Conservation (phyloP, 2,329 filamentous ascomycete species). For the Aspergillus oerlinghausenensis region DNA sequence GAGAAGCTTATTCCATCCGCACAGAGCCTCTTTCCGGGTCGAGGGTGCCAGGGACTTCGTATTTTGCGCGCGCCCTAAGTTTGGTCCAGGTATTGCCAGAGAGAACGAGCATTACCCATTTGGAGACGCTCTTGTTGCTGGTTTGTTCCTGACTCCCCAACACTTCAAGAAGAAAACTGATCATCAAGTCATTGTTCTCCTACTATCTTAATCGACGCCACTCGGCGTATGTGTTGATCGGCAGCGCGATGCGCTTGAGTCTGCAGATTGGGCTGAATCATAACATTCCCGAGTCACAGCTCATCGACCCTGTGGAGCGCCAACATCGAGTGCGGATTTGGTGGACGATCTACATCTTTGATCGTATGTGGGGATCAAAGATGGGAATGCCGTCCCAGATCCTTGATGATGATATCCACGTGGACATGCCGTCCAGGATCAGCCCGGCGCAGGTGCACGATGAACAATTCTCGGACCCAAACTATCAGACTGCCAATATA, state of each 20-base stretch:
- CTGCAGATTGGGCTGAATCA: constrained; percentile 44
- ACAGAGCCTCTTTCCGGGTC: constrained; percentile 29
- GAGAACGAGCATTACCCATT: constrained; percentile 41
- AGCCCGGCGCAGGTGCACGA: constrained; percentile 26
- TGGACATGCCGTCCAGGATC: constrained; percentile 34
- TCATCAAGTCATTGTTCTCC: constrained; percentile 29
- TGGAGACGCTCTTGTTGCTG: constrained; percentile 40
- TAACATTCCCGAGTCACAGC: constrained; percentile 33
- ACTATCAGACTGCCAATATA: constrained; percentile 35
- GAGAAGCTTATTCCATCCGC: constrained; percentile 43
- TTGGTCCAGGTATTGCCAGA: constrained; percentile 42
- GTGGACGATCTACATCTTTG: constrained; percentile 39
- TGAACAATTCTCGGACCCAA: constrained; percentile 35
- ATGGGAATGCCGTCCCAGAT: constrained; percentile 48
- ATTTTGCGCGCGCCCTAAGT: constrained; percentile 40
- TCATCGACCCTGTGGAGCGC: constrained; percentile 36
- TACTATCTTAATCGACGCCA: constrained; percentile 35
- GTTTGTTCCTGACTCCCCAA: constrained; percentile 17
- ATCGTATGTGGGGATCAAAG: constrained; percentile 47
- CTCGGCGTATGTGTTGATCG: constrained; percentile 32
- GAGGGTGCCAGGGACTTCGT: constrained; percentile 41
- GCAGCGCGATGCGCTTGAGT: constrained; percentile 39
- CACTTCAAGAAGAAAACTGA: neutral
- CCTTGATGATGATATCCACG: constrained; percentile 45
- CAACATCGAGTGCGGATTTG: constrained; percentile 35